Evolutionary conservation across 805 yeast species (phyloP).

Genomic region (Candida multigemmis): DNA sequence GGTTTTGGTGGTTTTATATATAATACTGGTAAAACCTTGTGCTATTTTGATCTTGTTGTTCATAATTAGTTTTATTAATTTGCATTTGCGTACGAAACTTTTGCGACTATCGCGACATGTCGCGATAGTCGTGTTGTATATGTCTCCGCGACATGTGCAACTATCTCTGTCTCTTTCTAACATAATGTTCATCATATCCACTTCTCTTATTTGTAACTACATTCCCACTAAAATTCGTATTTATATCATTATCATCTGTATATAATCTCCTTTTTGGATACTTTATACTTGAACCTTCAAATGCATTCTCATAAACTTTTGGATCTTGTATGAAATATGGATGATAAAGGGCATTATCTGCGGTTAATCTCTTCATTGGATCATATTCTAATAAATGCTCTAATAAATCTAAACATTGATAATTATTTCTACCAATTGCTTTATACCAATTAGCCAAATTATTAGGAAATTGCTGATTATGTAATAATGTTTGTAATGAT

Average conservation of each 20-base stretch:
- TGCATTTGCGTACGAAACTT: too few species aligned
- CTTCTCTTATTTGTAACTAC: conserved; percentile 3
- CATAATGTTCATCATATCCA: conserved; percentile 10
- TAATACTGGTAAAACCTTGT: too few species aligned
- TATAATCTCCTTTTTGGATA: conserved; percentile 86
- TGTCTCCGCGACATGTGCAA: not conserved
- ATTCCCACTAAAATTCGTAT: conserved; percentile 15
- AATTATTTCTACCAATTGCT: conserved; percentile 67
- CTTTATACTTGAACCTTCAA: conserved; percentile 60
- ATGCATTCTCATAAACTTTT: conserved; percentile 64
- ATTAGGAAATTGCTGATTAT: conserved; percentile 49
- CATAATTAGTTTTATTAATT: too few species aligned
- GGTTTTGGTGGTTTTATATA: too few species aligned
- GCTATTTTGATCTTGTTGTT: not conserved
- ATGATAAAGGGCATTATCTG: conserved; percentile 67
- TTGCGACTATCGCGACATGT: not conserved
- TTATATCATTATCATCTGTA: conserved; percentile 77
- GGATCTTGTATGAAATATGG: conserved; percentile 71
- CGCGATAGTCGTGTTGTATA: not conserved
- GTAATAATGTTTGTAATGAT: conserved; percentile 36
- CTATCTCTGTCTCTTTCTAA: conserved; percentile 18
- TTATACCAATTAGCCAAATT: conserved; percentile 82
- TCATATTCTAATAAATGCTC: conserved; percentile 68
- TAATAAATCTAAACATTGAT: conserved; percentile 57
- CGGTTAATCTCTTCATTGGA: conserved; percentile 72